Percentiles rank a stretch among this genome's conserved stretches.
phyloP scores from a whole-genome alignment of 805 yeast genomes.

The Saccharomycopsis fermentans region DNA sequence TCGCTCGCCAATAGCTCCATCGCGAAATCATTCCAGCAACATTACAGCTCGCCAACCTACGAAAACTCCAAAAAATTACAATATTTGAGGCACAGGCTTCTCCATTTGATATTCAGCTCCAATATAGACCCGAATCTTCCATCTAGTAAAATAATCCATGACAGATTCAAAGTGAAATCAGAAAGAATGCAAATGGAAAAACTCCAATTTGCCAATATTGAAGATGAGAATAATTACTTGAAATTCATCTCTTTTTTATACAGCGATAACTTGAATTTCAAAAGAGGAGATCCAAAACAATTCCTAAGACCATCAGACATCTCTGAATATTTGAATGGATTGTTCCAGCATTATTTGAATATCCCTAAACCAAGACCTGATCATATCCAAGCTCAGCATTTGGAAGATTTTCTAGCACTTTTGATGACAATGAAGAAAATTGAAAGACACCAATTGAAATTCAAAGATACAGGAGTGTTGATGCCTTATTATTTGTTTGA shows the following conservation, averaged over 20 bases:
- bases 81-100: neutral
- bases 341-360: constrained; percentile 7
- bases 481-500: neutral
- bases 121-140: neutral
- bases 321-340: neutral
- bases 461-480: neutral
- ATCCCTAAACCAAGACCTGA: constrained; percentile 16
- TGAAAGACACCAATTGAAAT: neutral
- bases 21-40: neutral
- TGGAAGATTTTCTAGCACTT: constrained; percentile 10
- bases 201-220: neutral
- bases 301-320: neutral
- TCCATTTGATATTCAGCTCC: neutral
- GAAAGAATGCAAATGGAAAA: neutral
- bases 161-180: constrained; percentile 1
- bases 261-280: neutral
- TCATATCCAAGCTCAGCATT: constrained; percentile 9
- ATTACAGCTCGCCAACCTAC: neutral
- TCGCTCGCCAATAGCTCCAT: neutral
- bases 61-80: neutral
- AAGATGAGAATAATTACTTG: constrained; percentile 1
- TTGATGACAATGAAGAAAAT: constrained; percentile 7
- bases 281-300: neutral
- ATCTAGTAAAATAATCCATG: neutral
- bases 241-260: constrained; percentile 2